Evolutionary conservation across 2,329 filamentous ascomycete genomes (phyloP).

Genomic region (Ascochyta rabiei): DNA sequence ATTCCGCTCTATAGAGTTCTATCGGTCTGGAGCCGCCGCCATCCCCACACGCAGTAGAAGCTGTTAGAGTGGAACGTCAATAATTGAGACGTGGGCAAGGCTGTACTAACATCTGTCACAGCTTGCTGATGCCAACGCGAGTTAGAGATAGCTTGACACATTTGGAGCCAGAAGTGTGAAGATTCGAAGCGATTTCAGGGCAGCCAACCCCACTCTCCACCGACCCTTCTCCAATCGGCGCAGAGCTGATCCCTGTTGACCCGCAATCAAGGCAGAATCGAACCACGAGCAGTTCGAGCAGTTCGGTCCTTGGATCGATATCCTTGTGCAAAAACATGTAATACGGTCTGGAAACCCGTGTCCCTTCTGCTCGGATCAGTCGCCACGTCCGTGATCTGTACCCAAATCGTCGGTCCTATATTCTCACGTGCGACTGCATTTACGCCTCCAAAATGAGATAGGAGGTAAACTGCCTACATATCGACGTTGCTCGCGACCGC

Average conservation of each 20-base stretch:
- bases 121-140: neutral
- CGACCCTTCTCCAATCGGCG: constrained; percentile 9
- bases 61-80: neutral
- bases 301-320: constrained; percentile 8
- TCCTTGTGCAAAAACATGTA: constrained; percentile 4
- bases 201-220: constrained; percentile 5
- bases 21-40: neutral
- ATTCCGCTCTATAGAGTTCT: neutral
- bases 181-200: neutral
- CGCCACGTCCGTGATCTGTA: neutral
- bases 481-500: constrained; percentile 1
- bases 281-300: constrained; percentile 8
- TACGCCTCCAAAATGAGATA: neutral
- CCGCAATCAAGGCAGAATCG: constrained; percentile 20
- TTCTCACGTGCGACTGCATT: neutral
- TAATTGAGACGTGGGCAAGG: neutral
- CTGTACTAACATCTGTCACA: neutral
- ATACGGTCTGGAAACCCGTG: constrained; percentile 5
- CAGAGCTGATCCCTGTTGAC: constrained; percentile 10
- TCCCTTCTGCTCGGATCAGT: constrained; percentile 1
- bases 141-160: neutral
- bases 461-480: constrained; percentile 2
- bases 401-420: neutral
- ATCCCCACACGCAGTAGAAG: neutral
- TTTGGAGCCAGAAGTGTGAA: neutral